These are phyloP conservation scores for Vitellaria paradoxa DNA, from an alignment of 179 eudicot species.

Conservation along the genomic window DNA sequence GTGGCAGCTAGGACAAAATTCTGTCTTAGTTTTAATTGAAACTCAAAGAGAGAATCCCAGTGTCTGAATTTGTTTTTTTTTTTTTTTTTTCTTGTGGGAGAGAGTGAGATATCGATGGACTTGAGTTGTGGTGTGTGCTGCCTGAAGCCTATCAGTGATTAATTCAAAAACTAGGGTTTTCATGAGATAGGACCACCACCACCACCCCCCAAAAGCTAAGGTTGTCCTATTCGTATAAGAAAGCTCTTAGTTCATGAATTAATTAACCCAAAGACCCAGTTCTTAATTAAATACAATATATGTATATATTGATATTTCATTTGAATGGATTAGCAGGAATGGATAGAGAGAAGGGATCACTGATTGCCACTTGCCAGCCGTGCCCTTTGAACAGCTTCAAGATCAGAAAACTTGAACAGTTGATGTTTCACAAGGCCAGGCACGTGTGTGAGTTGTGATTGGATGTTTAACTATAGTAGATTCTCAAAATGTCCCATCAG, in stretches of 20 bases:
- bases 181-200: not conserved
- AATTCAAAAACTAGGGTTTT: not conserved
- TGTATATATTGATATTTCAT: too few species aligned
- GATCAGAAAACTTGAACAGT: too few species aligned
- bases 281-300: too few species aligned
- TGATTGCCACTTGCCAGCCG: too few species aligned
- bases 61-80: not conserved
- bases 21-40: not conserved
- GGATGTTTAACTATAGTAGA: not conserved
- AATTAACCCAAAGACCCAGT: too few species aligned
- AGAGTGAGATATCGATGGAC: slow-evolving; percentile 1
- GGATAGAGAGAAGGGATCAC: not conserved
- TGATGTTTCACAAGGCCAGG: too few species aligned
- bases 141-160: slow-evolving; percentile 12
- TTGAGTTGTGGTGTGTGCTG: not conserved
- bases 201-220: not conserved
- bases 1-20: slow-evolving; percentile 13
- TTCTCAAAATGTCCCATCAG: slow-evolving; percentile 23
- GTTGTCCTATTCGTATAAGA: not conserved
- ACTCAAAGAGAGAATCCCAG: slow-evolving; percentile 8
- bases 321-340: not conserved
- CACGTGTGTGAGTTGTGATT: too few species aligned
- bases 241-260: too few species aligned
- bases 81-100: slow-evolving; percentile 3
- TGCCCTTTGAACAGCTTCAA: too few species aligned